These are phyloP conservation scores for Ambrosia trifida DNA, from an alignment of 129 eudicot genomes.

Conservation along the genomic window DNA sequence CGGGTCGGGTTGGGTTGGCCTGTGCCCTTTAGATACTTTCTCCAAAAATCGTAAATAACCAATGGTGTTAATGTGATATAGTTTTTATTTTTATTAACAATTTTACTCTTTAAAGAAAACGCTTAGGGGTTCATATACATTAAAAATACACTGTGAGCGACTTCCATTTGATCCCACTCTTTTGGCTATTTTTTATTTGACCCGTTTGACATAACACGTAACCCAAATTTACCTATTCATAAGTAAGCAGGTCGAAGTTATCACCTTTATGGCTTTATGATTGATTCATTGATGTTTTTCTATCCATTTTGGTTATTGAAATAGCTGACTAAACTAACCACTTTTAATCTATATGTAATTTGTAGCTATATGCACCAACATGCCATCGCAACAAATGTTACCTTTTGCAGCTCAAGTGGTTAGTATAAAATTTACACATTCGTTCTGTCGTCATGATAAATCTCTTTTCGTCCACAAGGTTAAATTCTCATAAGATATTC, in stretches of 20 bases:
- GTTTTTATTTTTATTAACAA: neutral
- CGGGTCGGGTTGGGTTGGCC: neutral
- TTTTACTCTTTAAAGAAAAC: neutral
- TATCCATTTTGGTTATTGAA: constrained; percentile 8
- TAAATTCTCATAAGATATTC: neutral
- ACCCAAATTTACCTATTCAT: neutral
- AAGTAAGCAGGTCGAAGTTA: neutral
- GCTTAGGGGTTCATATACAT: neutral
- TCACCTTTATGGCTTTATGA: neutral
- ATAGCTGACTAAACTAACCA: neutral
- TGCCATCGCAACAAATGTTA: constrained; percentile 77
- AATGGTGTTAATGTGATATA: neutral
- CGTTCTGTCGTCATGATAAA: neutral
- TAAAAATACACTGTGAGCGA: neutral
- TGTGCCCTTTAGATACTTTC: neutral
- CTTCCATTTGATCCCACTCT: neutral
- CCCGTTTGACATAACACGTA: neutral
- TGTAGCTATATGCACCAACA: constrained; percentile 73
- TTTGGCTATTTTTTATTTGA: neutral
- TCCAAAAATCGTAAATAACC: neutral
- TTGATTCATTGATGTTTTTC: neutral
- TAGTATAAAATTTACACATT: constrained; percentile 30
- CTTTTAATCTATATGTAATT: constrained; percentile 5
- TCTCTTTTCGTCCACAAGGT: neutral
- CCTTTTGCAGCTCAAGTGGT: constrained; percentile 96